Evolutionary conservation across 352 stramenopile genomes (phyloP).

Genomic region (Phytopythium chamaehyphon): DNA sequence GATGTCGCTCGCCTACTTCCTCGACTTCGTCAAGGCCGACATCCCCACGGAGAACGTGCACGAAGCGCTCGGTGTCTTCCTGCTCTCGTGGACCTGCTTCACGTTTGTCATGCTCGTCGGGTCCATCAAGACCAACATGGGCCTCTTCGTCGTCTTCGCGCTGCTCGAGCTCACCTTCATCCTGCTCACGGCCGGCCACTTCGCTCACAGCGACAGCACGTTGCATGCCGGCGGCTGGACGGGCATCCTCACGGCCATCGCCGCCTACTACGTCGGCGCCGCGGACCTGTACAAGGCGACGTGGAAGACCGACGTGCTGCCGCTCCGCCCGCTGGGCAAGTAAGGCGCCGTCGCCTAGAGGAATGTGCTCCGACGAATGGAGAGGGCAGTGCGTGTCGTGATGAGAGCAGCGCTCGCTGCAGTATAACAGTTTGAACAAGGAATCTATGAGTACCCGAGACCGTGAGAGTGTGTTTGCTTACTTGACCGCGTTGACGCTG

Average conservation of each 20-base stretch:
- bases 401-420: too few relatives aligned
- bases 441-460: too few relatives aligned
- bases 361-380: too few relatives aligned
- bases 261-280: conserved; percentile 4
- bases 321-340: not conserved
- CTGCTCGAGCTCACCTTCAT: conserved; percentile 5
- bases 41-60: conserved; percentile 1
- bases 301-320: conserved; percentile 5
- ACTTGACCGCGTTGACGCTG: too few relatives aligned
- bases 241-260: conserved; percentile 1
- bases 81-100: conserved; percentile 3
- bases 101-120: not conserved
- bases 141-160: not conserved
- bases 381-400: too few relatives aligned
- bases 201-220: not conserved
- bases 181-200: conserved; percentile 3
- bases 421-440: too few relatives aligned
- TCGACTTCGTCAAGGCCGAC: not conserved
- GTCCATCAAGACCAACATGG: conserved; percentile 1
- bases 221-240: not conserved
- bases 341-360: not conserved
- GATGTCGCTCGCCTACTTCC: too few relatives aligned
- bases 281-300: conserved; percentile 4
- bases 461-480: too few relatives aligned
- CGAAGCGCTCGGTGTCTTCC: not conserved